A percentile compares a stretch with the other conserved stretches of the same genome.
Conservation (phyloP, 805 yeast genomes). For the Cyberlindnera misumaiensis region DNA sequence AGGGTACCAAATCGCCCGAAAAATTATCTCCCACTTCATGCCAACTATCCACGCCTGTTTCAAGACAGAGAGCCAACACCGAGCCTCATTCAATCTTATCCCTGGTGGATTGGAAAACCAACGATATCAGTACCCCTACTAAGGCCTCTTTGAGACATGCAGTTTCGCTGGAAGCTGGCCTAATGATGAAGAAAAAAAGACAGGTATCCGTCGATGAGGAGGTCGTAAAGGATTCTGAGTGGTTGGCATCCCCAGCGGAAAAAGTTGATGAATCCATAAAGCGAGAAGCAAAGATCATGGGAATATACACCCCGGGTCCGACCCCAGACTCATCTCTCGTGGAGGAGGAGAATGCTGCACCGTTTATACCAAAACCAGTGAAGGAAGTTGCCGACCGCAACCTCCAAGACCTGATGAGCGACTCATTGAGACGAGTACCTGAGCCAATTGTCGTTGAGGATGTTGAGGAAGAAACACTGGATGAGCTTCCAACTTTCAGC, state of each 20-base stretch:
- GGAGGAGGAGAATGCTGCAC: background rate
- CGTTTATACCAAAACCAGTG: background rate
- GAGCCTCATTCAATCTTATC: slow-evolving; percentile 1
- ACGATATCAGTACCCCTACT: background rate
- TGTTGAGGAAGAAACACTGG: background rate
- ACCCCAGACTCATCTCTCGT: slow-evolving; percentile 1
- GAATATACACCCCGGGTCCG: background rate
- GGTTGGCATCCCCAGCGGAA: slow-evolving; percentile 5
- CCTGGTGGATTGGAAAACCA: background rate
- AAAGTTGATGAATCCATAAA: background rate
- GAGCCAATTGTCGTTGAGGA: background rate
- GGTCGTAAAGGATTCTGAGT: slow-evolving; percentile 11
- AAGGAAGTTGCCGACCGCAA: background rate
- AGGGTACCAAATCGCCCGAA: too few relatives aligned
- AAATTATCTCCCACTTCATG: background rate
- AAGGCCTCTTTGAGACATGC: slow-evolving; percentile 18
- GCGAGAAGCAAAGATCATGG: background rate
- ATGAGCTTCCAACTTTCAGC: slow-evolving; percentile 15
- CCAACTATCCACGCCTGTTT: background rate
- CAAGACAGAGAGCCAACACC: slow-evolving; percentile 1
- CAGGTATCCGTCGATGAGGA: slow-evolving; percentile 6
- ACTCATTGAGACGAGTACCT: background rate
- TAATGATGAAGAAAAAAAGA: slow-evolving; percentile 7
- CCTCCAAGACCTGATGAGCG: slow-evolving; percentile 1
- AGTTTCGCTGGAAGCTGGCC: slow-evolving; percentile 22